Percentiles rank a stretch among this genome's conserved stretches.
Conservation (phyloP, 2,329 filamentous ascomycete genomes). For the Fusarium sublunatum region DNA sequence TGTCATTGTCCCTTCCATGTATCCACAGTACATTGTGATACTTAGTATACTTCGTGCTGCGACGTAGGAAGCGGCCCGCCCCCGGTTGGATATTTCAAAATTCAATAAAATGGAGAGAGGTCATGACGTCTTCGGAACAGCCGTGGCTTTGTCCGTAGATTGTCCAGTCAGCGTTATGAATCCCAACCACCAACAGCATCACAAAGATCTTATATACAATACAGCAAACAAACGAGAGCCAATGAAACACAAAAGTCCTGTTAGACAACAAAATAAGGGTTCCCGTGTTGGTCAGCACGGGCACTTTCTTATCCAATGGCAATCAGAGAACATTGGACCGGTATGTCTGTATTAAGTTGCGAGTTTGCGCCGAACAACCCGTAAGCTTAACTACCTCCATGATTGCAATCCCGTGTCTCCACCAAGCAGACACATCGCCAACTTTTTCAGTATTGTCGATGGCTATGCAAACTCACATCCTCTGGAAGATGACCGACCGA, state of each 20-base stretch:
- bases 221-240: neutral
- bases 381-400: no score
- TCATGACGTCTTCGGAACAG: conserved; percentile 35
- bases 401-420: no score
- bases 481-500: conserved; percentile 69
- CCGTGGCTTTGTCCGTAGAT: neutral
- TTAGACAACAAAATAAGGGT: conserved; percentile 54
- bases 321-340: no score
- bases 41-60: no score
- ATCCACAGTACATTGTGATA: neutral
- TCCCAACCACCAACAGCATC: neutral
- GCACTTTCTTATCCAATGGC: no score
- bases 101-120: neutral
- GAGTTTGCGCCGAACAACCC: no score
- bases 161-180: neutral
- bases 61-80: neutral
- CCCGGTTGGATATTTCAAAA: neutral
- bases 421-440: conserved; percentile 50
- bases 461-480: conserved; percentile 71
- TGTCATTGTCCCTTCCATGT: neutral
- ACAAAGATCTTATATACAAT: neutral
- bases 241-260: neutral
- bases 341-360: no score
- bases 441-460: conserved; percentile 66
- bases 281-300: no score